Percentiles rank a stretch among this genome's conserved stretches.
phyloP scores from a whole-genome alignment of 805 yeast genomes.

The Nakazawaea pomicola region DNA sequence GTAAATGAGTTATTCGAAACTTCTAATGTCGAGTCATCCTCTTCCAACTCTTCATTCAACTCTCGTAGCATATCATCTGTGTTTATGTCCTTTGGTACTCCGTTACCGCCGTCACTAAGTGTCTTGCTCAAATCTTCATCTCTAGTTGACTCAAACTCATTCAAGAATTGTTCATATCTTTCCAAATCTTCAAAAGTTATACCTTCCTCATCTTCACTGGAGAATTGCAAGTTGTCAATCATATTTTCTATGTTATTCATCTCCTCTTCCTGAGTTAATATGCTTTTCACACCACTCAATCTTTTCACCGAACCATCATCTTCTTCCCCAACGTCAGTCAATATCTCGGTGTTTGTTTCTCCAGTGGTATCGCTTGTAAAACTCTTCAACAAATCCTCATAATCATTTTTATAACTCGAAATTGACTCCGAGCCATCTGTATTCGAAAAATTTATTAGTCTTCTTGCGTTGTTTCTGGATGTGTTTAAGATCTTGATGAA shows the following conservation, averaged over 20 bases:
- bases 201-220: slow-evolving; percentile 4
- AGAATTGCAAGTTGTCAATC: background rate
- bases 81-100: background rate
- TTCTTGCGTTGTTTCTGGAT: slow-evolving; percentile 6
- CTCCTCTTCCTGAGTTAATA: background rate
- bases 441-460: background rate
- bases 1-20: slow-evolving; percentile 8
- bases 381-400: slow-evolving; percentile 9
- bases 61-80: slow-evolving; percentile 1
- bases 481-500: slow-evolving; percentile 7
- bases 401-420: slow-evolving; percentile 1
- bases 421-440: background rate
- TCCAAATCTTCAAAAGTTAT: slow-evolving; percentile 7
- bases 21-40: background rate
- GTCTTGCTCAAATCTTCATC: slow-evolving; percentile 5
- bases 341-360: slow-evolving; percentile 9
- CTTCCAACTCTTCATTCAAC: background rate
- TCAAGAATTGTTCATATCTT: slow-evolving; percentile 7
- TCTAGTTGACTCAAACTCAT: slow-evolving; percentile 13
- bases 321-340: slow-evolving; percentile 7
- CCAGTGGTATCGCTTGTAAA: slow-evolving; percentile 11
- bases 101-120: background rate
- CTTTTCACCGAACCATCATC: background rate
- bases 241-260: background rate
- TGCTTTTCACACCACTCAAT: background rate